Conservation (phyloP, 192 early-diverging fungal species). For the Cetraspora pellucida region DNA sequence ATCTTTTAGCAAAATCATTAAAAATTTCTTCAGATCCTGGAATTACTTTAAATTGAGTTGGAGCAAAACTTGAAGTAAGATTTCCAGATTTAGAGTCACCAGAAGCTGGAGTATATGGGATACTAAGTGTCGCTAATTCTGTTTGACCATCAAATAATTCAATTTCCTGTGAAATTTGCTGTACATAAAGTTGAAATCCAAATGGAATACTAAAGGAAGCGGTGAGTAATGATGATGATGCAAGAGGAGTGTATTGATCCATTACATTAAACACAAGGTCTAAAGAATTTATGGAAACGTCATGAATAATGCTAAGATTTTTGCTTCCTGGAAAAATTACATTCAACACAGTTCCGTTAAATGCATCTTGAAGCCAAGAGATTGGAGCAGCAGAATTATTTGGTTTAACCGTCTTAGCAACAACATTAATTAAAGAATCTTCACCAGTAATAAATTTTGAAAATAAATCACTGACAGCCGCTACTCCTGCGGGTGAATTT, state of each 20-base stretch:
- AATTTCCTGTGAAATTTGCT: slow-evolving; percentile 55
- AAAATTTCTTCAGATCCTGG: slow-evolving; percentile 50
- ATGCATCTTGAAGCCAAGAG: slow-evolving; percentile 53
- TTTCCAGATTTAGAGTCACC: slow-evolving; percentile 47
- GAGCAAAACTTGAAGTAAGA: slow-evolving; percentile 53
- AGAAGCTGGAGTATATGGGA: slow-evolving; percentile 38
- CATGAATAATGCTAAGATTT: slow-evolving; percentile 53
- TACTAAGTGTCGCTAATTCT: slow-evolving; percentile 37
- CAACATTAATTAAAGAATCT: slow-evolving; percentile 49
- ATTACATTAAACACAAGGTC: slow-evolving; percentile 52
- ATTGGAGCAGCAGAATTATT: slow-evolving; percentile 41
- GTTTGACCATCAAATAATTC: slow-evolving; percentile 47
- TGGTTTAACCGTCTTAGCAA: slow-evolving; percentile 54
- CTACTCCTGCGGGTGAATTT: slow-evolving; percentile 46
- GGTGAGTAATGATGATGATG: slow-evolving; percentile 47
- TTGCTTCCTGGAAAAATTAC: slow-evolving; percentile 50
- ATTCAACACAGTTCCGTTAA: slow-evolving; percentile 53
- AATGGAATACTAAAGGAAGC: slow-evolving; percentile 64
- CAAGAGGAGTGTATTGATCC: slow-evolving; percentile 53
- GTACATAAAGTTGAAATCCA: slow-evolving; percentile 61
- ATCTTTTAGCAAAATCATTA: slow-evolving; percentile 52
- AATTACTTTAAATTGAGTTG: slow-evolving; percentile 51
- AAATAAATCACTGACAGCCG: slow-evolving; percentile 53
- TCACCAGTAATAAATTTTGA: slow-evolving; percentile 56
- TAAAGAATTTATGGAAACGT: slow-evolving; percentile 54